Percentiles rank a stretch among this genome's conserved stretches.
Conservation (phyloP, 139 green algal species). For the Volvox reticuliferus region DNA sequence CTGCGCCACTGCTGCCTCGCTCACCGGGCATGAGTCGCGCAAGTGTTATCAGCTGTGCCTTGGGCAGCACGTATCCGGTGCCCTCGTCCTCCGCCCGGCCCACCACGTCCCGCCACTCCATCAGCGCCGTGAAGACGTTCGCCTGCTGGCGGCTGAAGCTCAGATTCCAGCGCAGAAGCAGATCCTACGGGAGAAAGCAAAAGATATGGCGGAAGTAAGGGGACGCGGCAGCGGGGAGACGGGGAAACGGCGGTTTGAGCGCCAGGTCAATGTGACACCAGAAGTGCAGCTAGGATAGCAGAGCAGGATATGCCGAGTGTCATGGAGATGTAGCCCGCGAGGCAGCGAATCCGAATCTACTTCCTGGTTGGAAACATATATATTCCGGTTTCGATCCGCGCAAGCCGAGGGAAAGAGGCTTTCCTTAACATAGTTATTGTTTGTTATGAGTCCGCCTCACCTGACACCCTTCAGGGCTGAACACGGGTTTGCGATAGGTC, state of each 20-base stretch:
- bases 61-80: conserved; percentile 87
- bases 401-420: too few relatives aligned
- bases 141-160: conserved; percentile 66
- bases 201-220: background rate
- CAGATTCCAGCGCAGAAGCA: conserved; percentile 39
- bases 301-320: background rate
- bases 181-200: background rate
- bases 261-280: background rate
- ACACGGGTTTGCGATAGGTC: conserved; percentile 82
- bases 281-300: background rate
- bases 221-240: background rate
- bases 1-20: background rate
- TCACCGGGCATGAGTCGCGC: conserved; percentile 64
- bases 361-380: background rate
- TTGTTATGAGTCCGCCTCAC: background rate
- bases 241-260: background rate
- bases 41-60: conserved; percentile 80
- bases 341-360: background rate
- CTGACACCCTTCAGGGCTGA: conserved; percentile 30
- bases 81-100: conserved; percentile 86
- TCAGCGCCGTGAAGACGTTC: conserved; percentile 73
- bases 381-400: background rate
- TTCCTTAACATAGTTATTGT: too few relatives aligned
- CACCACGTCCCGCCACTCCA: conserved; percentile 82
- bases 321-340: background rate